Conservation (phyloP, 2,329 filamentous ascomycete species). For the Epichloe sylvatica region DNA sequence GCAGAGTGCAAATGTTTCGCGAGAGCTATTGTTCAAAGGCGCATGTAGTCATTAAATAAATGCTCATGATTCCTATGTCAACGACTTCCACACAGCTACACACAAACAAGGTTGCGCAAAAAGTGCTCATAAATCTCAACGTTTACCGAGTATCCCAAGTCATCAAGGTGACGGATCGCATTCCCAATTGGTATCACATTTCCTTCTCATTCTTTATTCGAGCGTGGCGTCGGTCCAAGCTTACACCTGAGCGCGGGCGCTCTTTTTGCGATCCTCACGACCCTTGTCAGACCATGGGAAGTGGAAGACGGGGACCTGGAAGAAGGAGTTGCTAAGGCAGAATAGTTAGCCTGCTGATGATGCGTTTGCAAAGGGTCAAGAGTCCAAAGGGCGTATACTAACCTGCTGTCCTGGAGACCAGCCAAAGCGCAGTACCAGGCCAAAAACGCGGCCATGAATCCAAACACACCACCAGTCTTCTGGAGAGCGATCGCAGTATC, state of each 20-base stretch:
- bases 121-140: too few species aligned
- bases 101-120: too few species aligned
- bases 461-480: constrained; percentile 64
- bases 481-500: constrained; percentile 36
- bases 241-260: constrained; percentile 13
- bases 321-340: constrained; percentile 59
- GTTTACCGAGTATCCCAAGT: neutral
- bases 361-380: too few species aligned
- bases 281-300: constrained; percentile 87
- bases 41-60: too few species aligned
- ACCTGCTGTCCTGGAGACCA: constrained; percentile 62
- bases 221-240: neutral
- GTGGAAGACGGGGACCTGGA: constrained; percentile 81
- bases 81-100: too few species aligned
- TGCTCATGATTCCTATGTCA: too few species aligned
- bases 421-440: constrained; percentile 82
- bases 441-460: constrained; percentile 65
- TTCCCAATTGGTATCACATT: constrained; percentile 1
- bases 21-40: too few species aligned
- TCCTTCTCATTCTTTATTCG: neutral
- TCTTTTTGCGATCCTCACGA: constrained; percentile 41
- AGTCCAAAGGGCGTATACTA: constrained; percentile 14
- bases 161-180: neutral
- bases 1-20: too few species aligned
- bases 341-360: neutral